Base-by-base conservation (phyloP, 768 basidiomycete genomes). In the Tulasnella sp. region DNA sequence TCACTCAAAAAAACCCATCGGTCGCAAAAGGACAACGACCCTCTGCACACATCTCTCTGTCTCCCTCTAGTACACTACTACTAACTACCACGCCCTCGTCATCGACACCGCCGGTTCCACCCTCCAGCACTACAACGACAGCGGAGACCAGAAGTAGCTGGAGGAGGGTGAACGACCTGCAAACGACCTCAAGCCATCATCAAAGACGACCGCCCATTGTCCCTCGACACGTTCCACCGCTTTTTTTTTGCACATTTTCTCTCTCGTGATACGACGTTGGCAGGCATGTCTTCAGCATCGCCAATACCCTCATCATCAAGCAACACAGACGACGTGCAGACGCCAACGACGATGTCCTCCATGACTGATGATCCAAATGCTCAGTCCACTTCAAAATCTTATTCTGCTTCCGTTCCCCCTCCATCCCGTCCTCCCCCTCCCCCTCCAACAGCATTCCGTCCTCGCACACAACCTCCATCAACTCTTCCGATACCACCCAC, bases 311-410 rank as follows among this genome's bases (percentile, higher is more conserved):
- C 62, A 68, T 19, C 62, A 68, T 31, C 62, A 12, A 68, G 34
- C 62, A 68, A 36, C 62, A 8, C 62, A 12, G 34, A 68, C 62
- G 62, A 68, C 62, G 62, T 36, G 62, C 62, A 68, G 62, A 68
- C 31, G 4, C 34, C 62, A 27, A 68, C 62, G 62, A 68, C 62
- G 62, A 68, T 68, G 31, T 52, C 52, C 52, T 24, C 52, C 27
- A 68, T 36, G 62, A 68, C 24, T 10, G 52, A 12, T 68, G 62
- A 68, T 36, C 12, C 62, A 10, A 27, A 36, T 31, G 1, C 27
- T 36, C 62, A 68, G 62, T 68, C 62, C 62, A 68, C 62, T 68
- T 68, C 62, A 68, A 68, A 68, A 68, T 68, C 62, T 68, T 34
- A 36, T 68, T 68, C 62, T 34, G 16, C 62, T 36, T 19, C 62